Conservation (phyloP, 129 eudicot genomes). For the Flaveria brownii region DNA sequence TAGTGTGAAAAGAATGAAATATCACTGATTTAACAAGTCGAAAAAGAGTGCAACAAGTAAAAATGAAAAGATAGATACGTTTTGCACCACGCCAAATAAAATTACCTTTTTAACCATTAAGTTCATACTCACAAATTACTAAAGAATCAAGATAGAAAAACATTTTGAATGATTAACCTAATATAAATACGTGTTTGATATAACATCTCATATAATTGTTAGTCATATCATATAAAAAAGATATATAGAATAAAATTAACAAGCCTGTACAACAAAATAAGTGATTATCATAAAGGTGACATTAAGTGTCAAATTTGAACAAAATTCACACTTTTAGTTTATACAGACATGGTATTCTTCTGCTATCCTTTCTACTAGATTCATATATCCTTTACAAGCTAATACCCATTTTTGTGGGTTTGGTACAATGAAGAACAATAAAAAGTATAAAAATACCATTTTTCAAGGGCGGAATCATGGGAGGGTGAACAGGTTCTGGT, state of each 20-base stretch:
- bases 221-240: not conserved
- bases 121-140: not conserved
- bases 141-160: not conserved
- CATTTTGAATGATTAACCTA: not conserved
- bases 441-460: not conserved
- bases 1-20: no score
- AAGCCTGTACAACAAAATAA: not conserved
- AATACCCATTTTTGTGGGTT: conserved; percentile 14
- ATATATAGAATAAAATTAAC: not conserved
- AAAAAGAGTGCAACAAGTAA: no score
- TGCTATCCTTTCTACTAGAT: conserved; percentile 15
- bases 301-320: conserved; percentile 14
- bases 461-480: not conserved
- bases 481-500: no score
- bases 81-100: not conserved
- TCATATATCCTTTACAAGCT: conserved; percentile 39
- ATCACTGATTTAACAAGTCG: no score
- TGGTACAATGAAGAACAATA: conserved; percentile 19
- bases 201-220: not conserved
- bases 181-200: not conserved
- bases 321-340: conserved; percentile 20
- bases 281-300: not conserved
- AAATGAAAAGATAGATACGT: no score
- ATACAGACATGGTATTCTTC: conserved; percentile 26
- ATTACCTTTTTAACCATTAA: not conserved